These are phyloP conservation scores for Hypoxylon sp. DNA, from an alignment of 2,329 filamentous ascomycete genomes.

Conservation along the genomic window DNA sequence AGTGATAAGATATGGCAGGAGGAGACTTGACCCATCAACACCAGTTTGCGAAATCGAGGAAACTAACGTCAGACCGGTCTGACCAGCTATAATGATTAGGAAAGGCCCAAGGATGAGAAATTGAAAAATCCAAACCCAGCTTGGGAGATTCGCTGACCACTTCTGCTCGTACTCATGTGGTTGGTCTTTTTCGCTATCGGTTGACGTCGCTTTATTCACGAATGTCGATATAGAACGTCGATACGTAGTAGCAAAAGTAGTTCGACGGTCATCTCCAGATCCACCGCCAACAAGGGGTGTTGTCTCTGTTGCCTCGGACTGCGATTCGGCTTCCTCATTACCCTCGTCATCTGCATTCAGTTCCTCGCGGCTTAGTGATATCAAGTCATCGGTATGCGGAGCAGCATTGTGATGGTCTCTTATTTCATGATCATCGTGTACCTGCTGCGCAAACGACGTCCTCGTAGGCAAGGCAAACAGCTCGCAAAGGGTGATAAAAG, in stretches of 20 bases:
- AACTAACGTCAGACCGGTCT: slow-evolving; percentile 79
- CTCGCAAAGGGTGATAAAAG: slow-evolving; percentile 82
- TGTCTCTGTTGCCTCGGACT: slow-evolving; percentile 67
- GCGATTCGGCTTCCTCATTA: slow-evolving; percentile 46
- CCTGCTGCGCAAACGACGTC: slow-evolving; percentile 73
- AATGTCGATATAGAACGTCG: slow-evolving; percentile 61
- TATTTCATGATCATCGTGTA: slow-evolving; percentile 64
- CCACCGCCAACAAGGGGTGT: slow-evolving; percentile 83
- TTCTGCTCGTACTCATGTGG: slow-evolving; percentile 80
- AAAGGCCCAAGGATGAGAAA: slow-evolving; percentile 85
- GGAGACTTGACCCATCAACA: slow-evolving; percentile 80
- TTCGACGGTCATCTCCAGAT: slow-evolving; percentile 70
- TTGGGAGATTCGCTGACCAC: slow-evolving; percentile 85
- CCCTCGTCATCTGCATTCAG: slow-evolving; percentile 28
- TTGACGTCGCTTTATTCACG: slow-evolving; percentile 50
- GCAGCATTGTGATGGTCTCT: slow-evolving; percentile 54
- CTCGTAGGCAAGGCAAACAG: slow-evolving; percentile 82
- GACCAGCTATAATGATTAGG: slow-evolving; percentile 80
- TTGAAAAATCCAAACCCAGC: slow-evolving; percentile 90
- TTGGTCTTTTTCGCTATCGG: slow-evolving; percentile 47
- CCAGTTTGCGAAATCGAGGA: slow-evolving; percentile 83
- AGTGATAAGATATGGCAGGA: slow-evolving; percentile 79
- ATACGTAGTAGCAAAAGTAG: slow-evolving; percentile 69
- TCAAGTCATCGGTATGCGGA: slow-evolving; percentile 43
- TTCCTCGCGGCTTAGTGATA: slow-evolving; percentile 41